A percentile compares a stretch with the other conserved stretches of the same genome.
Evolutionary conservation across 2,329 filamentous ascomycete species (phyloP).

Genomic region (Neonectria faginata): DNA sequence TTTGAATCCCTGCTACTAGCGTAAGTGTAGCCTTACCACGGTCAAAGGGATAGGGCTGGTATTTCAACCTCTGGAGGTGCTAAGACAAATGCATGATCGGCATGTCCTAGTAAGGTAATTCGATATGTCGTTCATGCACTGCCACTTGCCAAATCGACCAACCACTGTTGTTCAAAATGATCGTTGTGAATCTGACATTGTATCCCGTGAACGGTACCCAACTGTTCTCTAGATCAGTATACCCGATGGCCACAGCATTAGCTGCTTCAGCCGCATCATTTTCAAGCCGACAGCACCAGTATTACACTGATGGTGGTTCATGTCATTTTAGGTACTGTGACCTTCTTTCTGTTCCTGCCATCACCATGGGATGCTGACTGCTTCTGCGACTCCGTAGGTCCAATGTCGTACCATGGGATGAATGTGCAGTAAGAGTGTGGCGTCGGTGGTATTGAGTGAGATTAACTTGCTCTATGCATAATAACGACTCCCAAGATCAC

Average conservation of each 20-base stretch:
- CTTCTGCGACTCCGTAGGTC: background rate
- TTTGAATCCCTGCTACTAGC: no score
- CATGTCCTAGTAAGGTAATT: background rate
- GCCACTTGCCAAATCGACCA: background rate
- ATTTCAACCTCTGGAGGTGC: background rate
- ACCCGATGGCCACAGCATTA: background rate
- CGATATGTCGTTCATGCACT: background rate
- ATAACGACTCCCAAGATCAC: background rate
- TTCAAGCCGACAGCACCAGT: background rate
- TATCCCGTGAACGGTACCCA: background rate
- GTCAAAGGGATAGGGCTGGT: background rate
- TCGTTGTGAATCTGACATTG: background rate
- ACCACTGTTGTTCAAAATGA: background rate
- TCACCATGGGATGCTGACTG: background rate
- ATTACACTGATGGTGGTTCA: background rate
- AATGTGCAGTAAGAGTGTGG: background rate
- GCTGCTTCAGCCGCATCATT: background rate
- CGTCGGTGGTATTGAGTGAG: background rate
- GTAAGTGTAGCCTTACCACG: no score
- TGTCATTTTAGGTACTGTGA: background rate
- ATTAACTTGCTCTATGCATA: background rate
- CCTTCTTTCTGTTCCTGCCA: no score
- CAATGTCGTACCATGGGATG: background rate
- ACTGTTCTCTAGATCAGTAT: background rate
- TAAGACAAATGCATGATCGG: background rate